A percentile compares a stretch with the other conserved stretches of the same genome.
Evolutionary conservation across 345 rosid genomes (phyloP).

Genomic region (Eutrema yunnanense): DNA sequence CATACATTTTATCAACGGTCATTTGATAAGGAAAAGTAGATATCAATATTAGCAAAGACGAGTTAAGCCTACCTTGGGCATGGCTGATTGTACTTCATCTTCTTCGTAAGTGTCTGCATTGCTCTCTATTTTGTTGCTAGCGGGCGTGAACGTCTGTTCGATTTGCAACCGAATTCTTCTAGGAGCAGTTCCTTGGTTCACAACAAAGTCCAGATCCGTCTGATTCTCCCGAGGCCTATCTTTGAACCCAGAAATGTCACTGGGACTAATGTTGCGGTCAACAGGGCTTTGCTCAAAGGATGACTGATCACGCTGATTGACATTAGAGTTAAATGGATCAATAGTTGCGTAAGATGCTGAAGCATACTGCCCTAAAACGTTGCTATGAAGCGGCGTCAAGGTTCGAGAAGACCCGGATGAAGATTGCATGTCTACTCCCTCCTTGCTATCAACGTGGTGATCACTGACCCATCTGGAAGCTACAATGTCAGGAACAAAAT

Average conservation of each 20-base stretch:
- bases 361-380: slow-evolving; percentile 31
- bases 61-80: slow-evolving; percentile 20
- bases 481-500: slow-evolving; percentile 20
- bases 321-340: slow-evolving; percentile 31
- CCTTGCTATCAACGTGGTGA: slow-evolving; percentile 27
- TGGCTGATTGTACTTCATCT: slow-evolving; percentile 29
- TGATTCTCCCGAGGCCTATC: slow-evolving; percentile 42
- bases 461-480: slow-evolving; percentile 23
- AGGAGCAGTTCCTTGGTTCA: slow-evolving; percentile 57
- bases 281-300: slow-evolving; percentile 28
- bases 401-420: slow-evolving; percentile 29
- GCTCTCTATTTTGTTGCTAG: slow-evolving; percentile 4
- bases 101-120: slow-evolving; percentile 15
- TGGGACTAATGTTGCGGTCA: slow-evolving; percentile 17
- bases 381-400: slow-evolving; percentile 20
- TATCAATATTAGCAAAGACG: not conserved
- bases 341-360: slow-evolving; percentile 30
- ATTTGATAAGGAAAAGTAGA: not conserved
- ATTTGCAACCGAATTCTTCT: slow-evolving; percentile 51
- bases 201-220: slow-evolving; percentile 21
- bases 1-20: slow-evolving; percentile 5
- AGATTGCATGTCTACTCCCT: slow-evolving; percentile 32
- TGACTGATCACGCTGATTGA: slow-evolving; percentile 31
- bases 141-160: not conserved
- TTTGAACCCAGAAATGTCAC: slow-evolving; percentile 39